These are phyloP conservation scores for Parachaetomium inaequale DNA, from an alignment of 495 filamentous ascomycete species.

Conservation along the genomic window DNA sequence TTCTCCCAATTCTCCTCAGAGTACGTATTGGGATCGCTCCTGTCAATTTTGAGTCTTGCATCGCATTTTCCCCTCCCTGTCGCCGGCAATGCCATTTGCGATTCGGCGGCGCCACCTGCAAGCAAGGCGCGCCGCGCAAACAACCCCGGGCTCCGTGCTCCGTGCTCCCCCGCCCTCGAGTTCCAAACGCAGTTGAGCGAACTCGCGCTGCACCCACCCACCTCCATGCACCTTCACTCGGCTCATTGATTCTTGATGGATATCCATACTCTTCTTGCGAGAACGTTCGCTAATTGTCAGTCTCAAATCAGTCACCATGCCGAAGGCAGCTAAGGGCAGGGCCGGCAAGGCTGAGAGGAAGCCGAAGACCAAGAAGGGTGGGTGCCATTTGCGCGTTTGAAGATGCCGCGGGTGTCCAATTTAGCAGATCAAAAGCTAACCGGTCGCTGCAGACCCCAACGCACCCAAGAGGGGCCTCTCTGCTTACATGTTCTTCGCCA, in stretches of 20 bases:
- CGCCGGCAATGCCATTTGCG: conserved; percentile 39
- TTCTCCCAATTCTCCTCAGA: conserved; percentile 13
- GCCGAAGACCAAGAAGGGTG: conserved; percentile 48
- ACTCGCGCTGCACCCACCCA: not conserved
- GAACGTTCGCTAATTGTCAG: conserved; percentile 21
- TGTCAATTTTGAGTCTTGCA: conserved; percentile 34
- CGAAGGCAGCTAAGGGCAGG: conserved; percentile 49
- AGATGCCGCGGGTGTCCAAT: not conserved
- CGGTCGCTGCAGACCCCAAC: conserved; percentile 75
- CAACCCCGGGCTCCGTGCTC: not conserved
- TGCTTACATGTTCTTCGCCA: conserved; percentile 99
- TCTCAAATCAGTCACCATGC: conserved; percentile 37
- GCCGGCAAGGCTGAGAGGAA: conserved; percentile 44
- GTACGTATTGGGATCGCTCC: conserved; percentile 31
- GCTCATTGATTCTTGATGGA: not conserved
- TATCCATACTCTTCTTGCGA: not conserved
- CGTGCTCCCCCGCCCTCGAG: not conserved
- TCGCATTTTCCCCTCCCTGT: conserved; percentile 31
- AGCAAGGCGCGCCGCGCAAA: conserved; percentile 5
- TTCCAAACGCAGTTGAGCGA: not conserved
- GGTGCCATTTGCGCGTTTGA: conserved; percentile 21
- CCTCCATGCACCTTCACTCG: not conserved
- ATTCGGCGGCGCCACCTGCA: conserved; percentile 13
- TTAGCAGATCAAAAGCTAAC: conserved; percentile 11
- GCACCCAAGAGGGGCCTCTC: conserved; percentile 98